Conservation (phyloP, 345 rosid species). For the Gynandropsis gynandra region DNA sequence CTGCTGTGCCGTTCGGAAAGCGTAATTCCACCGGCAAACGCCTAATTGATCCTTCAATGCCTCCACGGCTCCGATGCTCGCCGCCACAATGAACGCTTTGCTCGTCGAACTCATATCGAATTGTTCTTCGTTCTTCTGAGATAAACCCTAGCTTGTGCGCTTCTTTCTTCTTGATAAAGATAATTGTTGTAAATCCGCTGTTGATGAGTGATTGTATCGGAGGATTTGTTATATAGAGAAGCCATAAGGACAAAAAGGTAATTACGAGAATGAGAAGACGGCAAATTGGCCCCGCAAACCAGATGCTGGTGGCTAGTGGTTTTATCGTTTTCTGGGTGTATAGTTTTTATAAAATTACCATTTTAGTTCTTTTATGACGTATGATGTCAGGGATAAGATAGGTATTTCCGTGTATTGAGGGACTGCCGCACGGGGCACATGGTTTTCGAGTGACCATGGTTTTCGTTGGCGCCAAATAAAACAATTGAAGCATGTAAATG, state of each 20-base stretch:
- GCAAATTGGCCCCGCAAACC: neutral
- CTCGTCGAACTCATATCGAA: conserved; percentile 9
- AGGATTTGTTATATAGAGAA: no score
- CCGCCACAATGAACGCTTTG: conserved; percentile 13
- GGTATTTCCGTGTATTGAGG: neutral
- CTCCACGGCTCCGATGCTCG: conserved; percentile 8
- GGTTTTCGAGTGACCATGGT: no score
- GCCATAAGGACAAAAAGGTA: no score
- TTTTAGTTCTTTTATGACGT: neutral
- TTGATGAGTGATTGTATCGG: neutral
- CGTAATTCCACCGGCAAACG: conserved; percentile 40
- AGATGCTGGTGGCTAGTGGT: neutral
- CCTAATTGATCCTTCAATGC: conserved; percentile 14
- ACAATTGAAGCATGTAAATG: no score
- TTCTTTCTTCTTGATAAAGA: neutral
- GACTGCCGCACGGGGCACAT: neutral
- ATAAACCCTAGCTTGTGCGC: neutral
- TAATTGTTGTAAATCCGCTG: neutral
- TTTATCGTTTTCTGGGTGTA: neutral
- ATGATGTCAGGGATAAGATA: neutral
- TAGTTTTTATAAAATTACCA: neutral
- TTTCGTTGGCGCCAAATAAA: no score
- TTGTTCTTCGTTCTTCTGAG: neutral
- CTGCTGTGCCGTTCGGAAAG: conserved; percentile 28
- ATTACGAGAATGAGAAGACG: no score